Evolutionary conservation across 495 filamentous ascomycete genomes (phyloP), one percentile per base, ranked within the genome.

Genomic region (Talaromyces proteolyticus): DNA sequence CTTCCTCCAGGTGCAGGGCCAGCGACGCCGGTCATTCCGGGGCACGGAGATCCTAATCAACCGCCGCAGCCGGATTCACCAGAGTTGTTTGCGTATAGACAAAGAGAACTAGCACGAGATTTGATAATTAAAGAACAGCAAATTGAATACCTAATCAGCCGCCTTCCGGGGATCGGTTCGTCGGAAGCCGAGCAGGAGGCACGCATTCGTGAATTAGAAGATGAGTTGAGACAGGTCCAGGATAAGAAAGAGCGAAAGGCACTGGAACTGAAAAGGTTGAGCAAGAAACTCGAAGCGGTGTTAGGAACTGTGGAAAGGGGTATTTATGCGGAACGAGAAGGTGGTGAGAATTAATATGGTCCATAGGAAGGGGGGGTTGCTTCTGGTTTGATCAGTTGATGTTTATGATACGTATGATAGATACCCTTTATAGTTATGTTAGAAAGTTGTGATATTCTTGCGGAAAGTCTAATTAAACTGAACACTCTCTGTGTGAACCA

Each of bases 71-170:
- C 87, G 1, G 77, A 87, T 53, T 70, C 82, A 1, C 76, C 87
- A 0, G 74, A 81, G 36, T 73, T 75, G 12, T 95, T 94, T 64
- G 74, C 75, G 36, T 77, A 76, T 7, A 80, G 85, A 8, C 83
- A 94, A 61, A 66, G 79, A 26, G 91, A 98, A 62, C 75, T 98
- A 17, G 88, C 90, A 16, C 82, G 84, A 12, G 92, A 96, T 59
- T 74, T 98, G 0, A 85, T 98, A 45, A 67, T 88, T 49, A 91
- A 96, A 66, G 88, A 92, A 56, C 89, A 96, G 72, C 91, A 96
- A 77, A 93, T 97, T 57, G 93, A 98, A 69, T 74, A 81, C 20
- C 66, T 98, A 49, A 89, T 96, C 53, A 83, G 79, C 2, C 76
- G 77, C 14, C 69, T 98, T n/a, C 93, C 93, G 0, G 93, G 93